A percentile compares a stretch with the other conserved stretches of the same genome.
phyloP scores from a whole-genome alignment of 139 green algal genomes.

The Nannochloris sp. region DNA sequence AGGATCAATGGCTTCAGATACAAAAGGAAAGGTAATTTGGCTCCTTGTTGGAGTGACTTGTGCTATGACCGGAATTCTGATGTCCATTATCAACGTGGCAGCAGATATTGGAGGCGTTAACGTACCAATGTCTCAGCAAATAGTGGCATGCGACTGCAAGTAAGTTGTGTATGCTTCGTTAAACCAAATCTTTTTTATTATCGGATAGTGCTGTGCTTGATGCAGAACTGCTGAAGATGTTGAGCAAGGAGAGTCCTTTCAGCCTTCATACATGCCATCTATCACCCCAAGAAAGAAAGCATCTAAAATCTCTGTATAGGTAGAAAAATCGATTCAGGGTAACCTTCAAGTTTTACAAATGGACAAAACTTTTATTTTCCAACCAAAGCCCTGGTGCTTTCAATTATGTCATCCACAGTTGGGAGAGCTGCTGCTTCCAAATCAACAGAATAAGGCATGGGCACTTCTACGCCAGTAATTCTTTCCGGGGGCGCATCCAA shows the following conservation, averaged over 20 bases:
- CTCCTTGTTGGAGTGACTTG: not conserved
- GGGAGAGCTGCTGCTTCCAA: constrained; percentile 81
- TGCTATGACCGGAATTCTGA: not conserved
- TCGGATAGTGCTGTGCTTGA: not conserved
- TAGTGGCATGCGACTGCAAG: not conserved
- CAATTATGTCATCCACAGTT: constrained; percentile 66
- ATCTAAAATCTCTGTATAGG: not conserved
- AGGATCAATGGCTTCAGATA: not conserved
- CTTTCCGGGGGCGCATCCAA: constrained; percentile 89
- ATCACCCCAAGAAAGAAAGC: not conserved
- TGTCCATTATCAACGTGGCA: not conserved
- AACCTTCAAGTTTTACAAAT: not conserved
- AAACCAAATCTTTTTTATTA: not conserved
- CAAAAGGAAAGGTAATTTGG: not conserved
- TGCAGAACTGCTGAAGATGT: no score
- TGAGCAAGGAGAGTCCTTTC: not conserved
- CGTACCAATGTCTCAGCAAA: not conserved
- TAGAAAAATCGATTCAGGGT: not conserved
- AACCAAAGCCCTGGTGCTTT: constrained; percentile 41
- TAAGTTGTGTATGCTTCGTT: not conserved
- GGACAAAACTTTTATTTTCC: constrained; percentile 11
- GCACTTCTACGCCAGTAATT: constrained; percentile 80
- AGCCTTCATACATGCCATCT: not conserved
- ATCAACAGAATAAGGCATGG: constrained; percentile 94
- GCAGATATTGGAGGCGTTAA: not conserved